Percentiles rank a stretch among this genome's conserved stretches.
phyloP scores from a whole-genome alignment of 176 grass and related monocot genomes.

The Tillandsia fasciculata region DNA sequence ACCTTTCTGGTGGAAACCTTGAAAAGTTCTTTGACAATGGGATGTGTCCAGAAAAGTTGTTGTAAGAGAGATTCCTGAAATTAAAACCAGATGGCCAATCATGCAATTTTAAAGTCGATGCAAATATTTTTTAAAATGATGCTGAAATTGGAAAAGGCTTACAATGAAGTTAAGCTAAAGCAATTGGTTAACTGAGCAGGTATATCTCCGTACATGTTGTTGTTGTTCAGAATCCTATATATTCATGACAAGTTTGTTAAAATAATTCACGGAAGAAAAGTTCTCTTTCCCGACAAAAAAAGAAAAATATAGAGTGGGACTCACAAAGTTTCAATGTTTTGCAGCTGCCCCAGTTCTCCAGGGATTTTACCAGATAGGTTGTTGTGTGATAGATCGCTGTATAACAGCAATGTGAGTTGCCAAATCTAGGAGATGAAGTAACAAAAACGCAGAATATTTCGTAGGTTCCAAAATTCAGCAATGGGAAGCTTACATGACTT shows the following conservation, averaged over 20 bases:
- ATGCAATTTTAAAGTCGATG: not conserved
- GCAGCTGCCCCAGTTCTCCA: slow-evolving; percentile 82
- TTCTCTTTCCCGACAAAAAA: not conserved
- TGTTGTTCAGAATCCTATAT: slow-evolving; percentile 90
- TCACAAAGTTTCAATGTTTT: slow-evolving; percentile 87
- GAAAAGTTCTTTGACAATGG: slow-evolving; percentile 74
- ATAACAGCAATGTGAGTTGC: not conserved
- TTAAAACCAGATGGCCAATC: slow-evolving; percentile 11
- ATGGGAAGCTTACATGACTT: slow-evolving; percentile 69
- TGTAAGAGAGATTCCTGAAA: slow-evolving; percentile 89
- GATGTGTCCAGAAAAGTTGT: slow-evolving; percentile 77
- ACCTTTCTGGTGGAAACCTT: slow-evolving; percentile 86
- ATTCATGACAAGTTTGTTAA: slow-evolving; percentile 5
- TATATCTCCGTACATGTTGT: slow-evolving; percentile 77
- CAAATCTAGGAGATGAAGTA: slow-evolving; percentile 18
- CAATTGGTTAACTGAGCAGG: slow-evolving; percentile 79
- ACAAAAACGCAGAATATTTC: not conserved
- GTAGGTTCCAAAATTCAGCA: not conserved
- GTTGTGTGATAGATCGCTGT: slow-evolving; percentile 82
- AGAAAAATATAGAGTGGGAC: slow-evolving; percentile 25
- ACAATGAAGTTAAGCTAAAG: slow-evolving; percentile 87
- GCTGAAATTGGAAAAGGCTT: slow-evolving; percentile 26
- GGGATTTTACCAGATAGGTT: slow-evolving; percentile 65
- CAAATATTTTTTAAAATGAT: slow-evolving; percentile 1
- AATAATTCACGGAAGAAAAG: slow-evolving; percentile 1